Base-by-base conservation (phyloP, 164 flowering plant genomes). In the Protea cynaroides region DNA sequence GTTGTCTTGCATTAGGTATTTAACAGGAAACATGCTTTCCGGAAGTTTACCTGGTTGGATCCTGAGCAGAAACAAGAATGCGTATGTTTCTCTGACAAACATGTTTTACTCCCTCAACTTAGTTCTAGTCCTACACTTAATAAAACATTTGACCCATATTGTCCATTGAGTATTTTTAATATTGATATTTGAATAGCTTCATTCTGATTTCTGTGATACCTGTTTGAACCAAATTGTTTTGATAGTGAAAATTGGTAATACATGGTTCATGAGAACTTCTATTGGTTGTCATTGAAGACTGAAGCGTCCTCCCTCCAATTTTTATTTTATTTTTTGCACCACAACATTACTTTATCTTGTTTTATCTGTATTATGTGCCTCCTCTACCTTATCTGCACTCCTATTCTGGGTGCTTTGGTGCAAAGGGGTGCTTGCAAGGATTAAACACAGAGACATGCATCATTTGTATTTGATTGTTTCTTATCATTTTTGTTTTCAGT, bases 11-110 rank as follows among this genome's bases (percentile, higher is more conserved):
- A 56, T 29, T 46, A 89, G 96, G 68, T 89, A 75, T 65, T 76
- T 89, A 72, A 84, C 92, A 29, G 82, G 81, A 65, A 89, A 89
- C 71, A 77, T 69, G 66, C 84, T 89, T 46, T 76, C 78, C 58
- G 96, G 96, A 66, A 43, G 59, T 19, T 56, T 89, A 59, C 96
- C 96, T 15, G 65, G 15, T 37, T 85, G 82, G 84, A 62, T 86
- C 44, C 52, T 78, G 23, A 61, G 64, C 65, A 79, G 83, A 52
- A 84, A 79, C 75, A 85, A 84, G 67, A 80, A 79, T 70, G 76
- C 63, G 96, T 89, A 81, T 50, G 87, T 65, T 63, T 62, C 44
- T 55, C 52, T 62, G 65, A 61, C 8, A 22, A 36, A 40, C 23
- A 60, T 63, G 43, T 14, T 57, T 64, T 25, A 17, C 18, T 13